These are phyloP conservation scores for Lepiota brunneoincarnata DNA, from an alignment of 768 basidiomycete genomes.

Conservation along the genomic window DNA sequence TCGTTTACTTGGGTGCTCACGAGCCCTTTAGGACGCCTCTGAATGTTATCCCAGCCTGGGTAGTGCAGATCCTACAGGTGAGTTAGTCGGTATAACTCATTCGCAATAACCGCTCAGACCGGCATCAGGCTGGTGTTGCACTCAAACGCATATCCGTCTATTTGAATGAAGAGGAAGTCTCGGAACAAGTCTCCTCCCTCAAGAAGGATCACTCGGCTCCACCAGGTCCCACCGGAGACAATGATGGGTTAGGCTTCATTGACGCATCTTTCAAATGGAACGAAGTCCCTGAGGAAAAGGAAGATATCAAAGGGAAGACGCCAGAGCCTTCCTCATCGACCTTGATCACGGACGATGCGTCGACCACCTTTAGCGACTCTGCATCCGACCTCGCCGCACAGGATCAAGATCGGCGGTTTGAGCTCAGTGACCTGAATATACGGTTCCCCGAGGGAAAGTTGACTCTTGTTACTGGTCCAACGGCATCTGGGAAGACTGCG, in stretches of 20 bases:
- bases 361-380: constrained; percentile 7
- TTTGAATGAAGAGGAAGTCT: constrained; percentile 69
- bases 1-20: neutral
- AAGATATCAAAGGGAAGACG: constrained; percentile 13
- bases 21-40: constrained; percentile 50
- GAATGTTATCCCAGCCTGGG: constrained; percentile 77
- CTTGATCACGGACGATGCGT: neutral
- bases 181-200: constrained; percentile 61
- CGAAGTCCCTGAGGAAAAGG: constrained; percentile 35
- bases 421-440: constrained; percentile 63
- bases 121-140: constrained; percentile 52
- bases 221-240: constrained; percentile 25
- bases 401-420: constrained; percentile 54
- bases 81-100: neutral
- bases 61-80: constrained; percentile 73
- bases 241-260: constrained; percentile 52
- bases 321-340: constrained; percentile 4
- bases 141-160: constrained; percentile 67
- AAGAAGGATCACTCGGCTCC: constrained; percentile 35
- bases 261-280: constrained; percentile 65
- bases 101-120: neutral
- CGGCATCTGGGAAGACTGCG: constrained; percentile 82
- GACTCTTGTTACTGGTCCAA: constrained; percentile 73
- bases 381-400: constrained; percentile 17
- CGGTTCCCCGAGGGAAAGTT: constrained; percentile 71